A percentile compares a stretch with the other conserved stretches of the same genome.
Evolutionary conservation across 2,329 filamentous ascomycete genomes (phyloP).

Genomic region (Colletotrichum chlorophyti): DNA sequence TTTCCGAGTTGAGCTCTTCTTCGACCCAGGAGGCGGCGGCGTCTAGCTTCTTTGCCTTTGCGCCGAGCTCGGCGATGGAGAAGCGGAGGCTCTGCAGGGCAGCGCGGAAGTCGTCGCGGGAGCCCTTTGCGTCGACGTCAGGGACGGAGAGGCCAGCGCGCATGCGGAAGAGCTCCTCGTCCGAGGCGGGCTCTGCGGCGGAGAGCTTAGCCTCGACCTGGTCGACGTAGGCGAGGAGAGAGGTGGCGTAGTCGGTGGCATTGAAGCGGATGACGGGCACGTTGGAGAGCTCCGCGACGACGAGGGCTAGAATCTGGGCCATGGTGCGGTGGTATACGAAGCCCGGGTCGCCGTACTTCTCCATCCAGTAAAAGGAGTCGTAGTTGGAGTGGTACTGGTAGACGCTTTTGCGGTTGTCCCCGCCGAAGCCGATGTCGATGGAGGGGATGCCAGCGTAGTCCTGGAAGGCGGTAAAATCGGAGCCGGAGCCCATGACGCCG

Average conservation of each 20-base stretch:
- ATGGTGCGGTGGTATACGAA: constrained; percentile 72
- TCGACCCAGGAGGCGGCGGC: constrained; percentile 49
- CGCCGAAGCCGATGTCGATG: constrained; percentile 67
- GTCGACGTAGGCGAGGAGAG: constrained; percentile 59
- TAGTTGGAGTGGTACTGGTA: constrained; percentile 94
- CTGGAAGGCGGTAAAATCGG: constrained; percentile 78
- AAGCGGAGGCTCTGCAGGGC: constrained; percentile 47
- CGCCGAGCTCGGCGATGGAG: constrained; percentile 44
- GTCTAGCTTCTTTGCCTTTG: constrained; percentile 53
- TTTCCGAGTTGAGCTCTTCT: constrained; percentile 53
- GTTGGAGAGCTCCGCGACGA: constrained; percentile 67
- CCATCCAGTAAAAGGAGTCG: constrained; percentile 91
- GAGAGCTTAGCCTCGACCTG: constrained; percentile 57
- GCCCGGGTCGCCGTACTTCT: constrained; percentile 74
- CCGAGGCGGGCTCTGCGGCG: constrained; percentile 33
- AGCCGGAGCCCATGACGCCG: constrained; percentile 73
- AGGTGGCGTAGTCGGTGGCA: constrained; percentile 68
- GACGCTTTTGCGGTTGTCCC: constrained; percentile 54
- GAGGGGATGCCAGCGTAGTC: constrained; percentile 73
- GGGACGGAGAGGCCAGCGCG: constrained; percentile 30
- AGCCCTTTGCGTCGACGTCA: constrained; percentile 37
- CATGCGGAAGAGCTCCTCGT: constrained; percentile 35
- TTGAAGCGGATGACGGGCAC: constrained; percentile 68
- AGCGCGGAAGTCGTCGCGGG: constrained; percentile 45
- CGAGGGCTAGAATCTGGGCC: constrained; percentile 69